Base-by-base conservation (phyloP, 1,284 basidiomycete species). In the Trametes sp. region DNA sequence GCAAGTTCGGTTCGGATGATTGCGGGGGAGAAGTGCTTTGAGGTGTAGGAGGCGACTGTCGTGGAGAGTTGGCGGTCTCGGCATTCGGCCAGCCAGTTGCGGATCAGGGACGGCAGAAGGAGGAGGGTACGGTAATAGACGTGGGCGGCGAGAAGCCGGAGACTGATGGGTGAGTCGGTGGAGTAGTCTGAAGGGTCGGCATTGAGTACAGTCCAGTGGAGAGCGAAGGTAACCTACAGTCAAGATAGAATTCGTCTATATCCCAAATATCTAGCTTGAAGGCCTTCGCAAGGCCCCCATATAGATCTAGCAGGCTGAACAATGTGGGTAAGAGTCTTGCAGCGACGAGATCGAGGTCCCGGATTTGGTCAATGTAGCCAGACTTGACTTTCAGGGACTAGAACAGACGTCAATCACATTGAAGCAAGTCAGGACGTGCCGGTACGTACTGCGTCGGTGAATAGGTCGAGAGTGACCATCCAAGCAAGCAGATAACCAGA, bases 381-480 rank as follows among this genome's bases (percentile, higher is more conserved):
- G 88, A 83, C 68, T 90, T 88, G 50, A 97, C 88, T 81, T 89
- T 90, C 68, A 94, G 80, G 0, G 94, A 95, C 88, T 95, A 67
- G 1, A 19, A n/a, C 11, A 64, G 72, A 1, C 6, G 26, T 61
- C 38, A 61, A 71, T 36, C 36, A 57, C 38, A n/a, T 44, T 16
- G 24, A 45, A 19, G 38, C 14, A 29, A 1, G 9, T 59, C 21
- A 24, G 31, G 19, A n/a, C 13, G 26, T 46, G 35, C 33, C 10
- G n/a, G 9, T 31, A 81, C 92, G 69, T 73, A 96, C 95, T 10
- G 95, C 92, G 73, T 93, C 87, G 35, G 84, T 81, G 76, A 99
- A 98, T 62, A 94, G 84, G 72, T 97, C 93, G 67, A 98, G 91
- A 0, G 92, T 73, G 5, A 95, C 80, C 86, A 98, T 93, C 97